A percentile compares a stretch with the other conserved stretches of the same genome.
Conservation (phyloP, 352 stramenopile species). For the Chrysophaeum taylorii region DNA sequence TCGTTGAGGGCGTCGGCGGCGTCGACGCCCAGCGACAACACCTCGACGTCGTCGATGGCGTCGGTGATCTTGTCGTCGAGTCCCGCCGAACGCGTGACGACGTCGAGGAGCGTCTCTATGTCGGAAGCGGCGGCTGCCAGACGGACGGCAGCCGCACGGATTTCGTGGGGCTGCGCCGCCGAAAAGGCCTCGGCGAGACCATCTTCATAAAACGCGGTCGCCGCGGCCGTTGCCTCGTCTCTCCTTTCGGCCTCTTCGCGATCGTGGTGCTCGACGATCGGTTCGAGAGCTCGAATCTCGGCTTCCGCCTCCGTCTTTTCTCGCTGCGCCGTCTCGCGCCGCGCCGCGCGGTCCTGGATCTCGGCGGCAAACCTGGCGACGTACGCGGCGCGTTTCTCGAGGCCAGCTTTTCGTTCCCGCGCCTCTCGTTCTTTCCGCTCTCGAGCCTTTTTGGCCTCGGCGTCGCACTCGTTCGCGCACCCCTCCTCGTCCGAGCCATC, state of each 20-base stretch:
- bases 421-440: not conserved
- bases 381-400: not conserved
- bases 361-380: not conserved
- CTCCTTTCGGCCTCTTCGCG: not conserved
- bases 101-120: slow-evolving; percentile 8
- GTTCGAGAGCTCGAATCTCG: too few relatives aligned
- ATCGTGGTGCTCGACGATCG: too few relatives aligned
- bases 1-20: not conserved
- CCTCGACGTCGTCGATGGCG: slow-evolving; percentile 7
- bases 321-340: not conserved
- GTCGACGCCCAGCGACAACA: slow-evolving; percentile 2
- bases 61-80: not conserved
- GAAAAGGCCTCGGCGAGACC: not conserved
- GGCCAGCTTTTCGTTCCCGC: not conserved
- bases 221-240: not conserved
- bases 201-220: not conserved
- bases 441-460: not conserved
- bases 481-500: not conserved
- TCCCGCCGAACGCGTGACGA: not conserved
- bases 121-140: not conserved
- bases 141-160: not conserved
- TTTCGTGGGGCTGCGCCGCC: not conserved
- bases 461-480: not conserved
- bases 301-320: too few relatives aligned
- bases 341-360: not conserved